Conservation (phyloP, 306 rosid species). For the Alnus rubra region DNA sequence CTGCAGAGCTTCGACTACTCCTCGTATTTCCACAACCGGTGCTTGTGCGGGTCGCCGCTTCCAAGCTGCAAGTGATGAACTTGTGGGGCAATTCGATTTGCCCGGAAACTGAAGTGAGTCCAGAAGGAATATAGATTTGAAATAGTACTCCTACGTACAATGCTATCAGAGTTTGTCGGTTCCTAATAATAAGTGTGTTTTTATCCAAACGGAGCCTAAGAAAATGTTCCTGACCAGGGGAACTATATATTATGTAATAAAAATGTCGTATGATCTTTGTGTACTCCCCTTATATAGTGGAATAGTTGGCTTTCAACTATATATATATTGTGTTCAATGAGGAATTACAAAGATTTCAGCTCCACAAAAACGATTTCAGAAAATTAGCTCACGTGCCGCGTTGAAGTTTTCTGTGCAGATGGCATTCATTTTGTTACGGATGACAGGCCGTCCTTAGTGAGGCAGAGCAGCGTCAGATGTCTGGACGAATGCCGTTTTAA, state of each 20-base stretch:
- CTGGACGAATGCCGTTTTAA: not conserved
- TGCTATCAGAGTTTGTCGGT: not conserved
- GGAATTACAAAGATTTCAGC: no score
- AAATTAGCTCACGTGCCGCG: no score
- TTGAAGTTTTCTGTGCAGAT: no score
- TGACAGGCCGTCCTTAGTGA: not conserved
- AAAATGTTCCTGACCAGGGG: not conserved
- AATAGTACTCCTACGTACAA: not conserved
- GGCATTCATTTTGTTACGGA: not conserved
- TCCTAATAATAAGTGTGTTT: not conserved
- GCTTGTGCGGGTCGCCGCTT: conserved; percentile 71
- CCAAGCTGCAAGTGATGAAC: conserved; percentile 38
- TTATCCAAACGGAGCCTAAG: no score
- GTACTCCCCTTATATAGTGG: not conserved
- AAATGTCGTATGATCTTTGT: not conserved
- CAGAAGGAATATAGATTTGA: not conserved
- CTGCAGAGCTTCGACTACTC: conserved; percentile 52
- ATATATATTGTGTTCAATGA: no score
- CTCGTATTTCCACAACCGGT: conserved; percentile 53
- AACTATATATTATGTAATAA: not conserved
- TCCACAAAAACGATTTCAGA: no score
- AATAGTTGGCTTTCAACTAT: no score
- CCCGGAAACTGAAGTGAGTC: not conserved
- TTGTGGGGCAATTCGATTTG: not conserved
- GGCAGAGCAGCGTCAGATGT: not conserved